These are phyloP conservation scores for Pelargonium fulgidum DNA, from an alignment of 441 rosid genomes.

Conservation along the genomic window DNA sequence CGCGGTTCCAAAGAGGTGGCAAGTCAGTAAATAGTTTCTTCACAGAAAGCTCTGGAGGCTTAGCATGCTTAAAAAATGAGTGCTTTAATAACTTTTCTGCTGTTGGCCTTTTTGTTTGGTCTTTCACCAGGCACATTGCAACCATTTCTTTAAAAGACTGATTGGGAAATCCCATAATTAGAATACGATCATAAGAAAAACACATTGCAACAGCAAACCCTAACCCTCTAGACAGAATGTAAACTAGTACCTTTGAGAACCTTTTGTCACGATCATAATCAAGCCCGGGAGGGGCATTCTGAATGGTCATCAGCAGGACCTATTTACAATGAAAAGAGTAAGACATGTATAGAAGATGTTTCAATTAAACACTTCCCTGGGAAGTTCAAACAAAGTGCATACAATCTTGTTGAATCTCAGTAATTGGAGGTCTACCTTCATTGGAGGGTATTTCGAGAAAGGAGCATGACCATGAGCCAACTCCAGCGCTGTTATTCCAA, in stretches of 20 bases:
- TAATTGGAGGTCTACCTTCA: conserved; percentile 64
- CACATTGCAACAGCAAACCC: conserved; percentile 7
- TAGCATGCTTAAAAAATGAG: conserved; percentile 81
- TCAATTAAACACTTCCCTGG: background rate
- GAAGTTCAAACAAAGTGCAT: conserved; percentile 7
- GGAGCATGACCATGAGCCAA: conserved; percentile 32
- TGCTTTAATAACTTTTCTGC: conserved; percentile 90
- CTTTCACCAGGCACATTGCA: conserved; percentile 99
- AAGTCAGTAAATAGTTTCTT: conserved; percentile 67
- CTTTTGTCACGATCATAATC: conserved; percentile 97
- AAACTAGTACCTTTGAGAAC: conserved; percentile 89
- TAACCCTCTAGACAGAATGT: conserved; percentile 51
- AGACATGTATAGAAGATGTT: conserved; percentile 9
- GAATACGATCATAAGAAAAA: conserved; percentile 40
- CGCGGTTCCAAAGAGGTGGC: conserved; percentile 89
- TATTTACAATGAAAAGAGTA: conserved; percentile 21
- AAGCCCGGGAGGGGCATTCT: conserved; percentile 98
- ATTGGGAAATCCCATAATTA: conserved; percentile 76
- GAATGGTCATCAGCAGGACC: conserved; percentile 98
- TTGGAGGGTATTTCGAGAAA: conserved; percentile 53
- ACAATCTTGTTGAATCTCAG: conserved; percentile 14
- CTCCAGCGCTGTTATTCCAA: conserved; percentile 96
- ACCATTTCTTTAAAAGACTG: conserved; percentile 99
- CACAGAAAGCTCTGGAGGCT: conserved; percentile 82
- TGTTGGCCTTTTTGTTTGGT: conserved; percentile 94